Base-by-base conservation (phyloP, 371 early-diverging fungal genomes). In the Rhizopus arrhizus region DNA sequence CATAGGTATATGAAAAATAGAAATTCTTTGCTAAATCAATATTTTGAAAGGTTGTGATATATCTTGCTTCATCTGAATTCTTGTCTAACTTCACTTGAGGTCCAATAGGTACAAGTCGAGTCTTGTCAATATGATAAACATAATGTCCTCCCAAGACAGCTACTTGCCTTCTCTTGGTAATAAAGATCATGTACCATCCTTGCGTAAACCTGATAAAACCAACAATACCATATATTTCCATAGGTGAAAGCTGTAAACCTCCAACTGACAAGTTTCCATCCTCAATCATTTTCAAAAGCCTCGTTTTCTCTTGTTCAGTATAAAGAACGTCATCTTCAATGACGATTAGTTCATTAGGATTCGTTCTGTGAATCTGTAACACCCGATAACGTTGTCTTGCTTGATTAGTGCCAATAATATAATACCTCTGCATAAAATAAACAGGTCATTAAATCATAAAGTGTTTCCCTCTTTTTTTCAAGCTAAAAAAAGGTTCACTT, bases 141-240 rank as follows among this genome's bases (percentile, higher is more conserved):
- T 92, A 91, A 67, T 96, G 96, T 0, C 97, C 96, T n/a, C 97
- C 97, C 9, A 97, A 75, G 34, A 95, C 61, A 0, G 97, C 97
- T 1, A 96, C 96, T n/a, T 91, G 89, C 31, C 85, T 84, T 15
- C 92, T 70, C 33, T 91, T 90, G 2, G 93, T 95, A 53, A 97
- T 88, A n/a, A 96, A 72, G 15, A 91, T 86, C 61, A 97, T 84
- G 69, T 97, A 98, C 75, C 91, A 94, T 0, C 96, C 95, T 57
- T 93, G 93, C 5, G 93, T 88, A 70, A 97, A 97, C 16, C 88
- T 80, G 6, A 97, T 85, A 78, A 98, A 95, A 0, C 97, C 96
- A 65, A 76, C 56, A 13, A 81, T 58, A 12, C 72, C 78, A 43
- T 74, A 64, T 4, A 77, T 76, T 34, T 65, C 58, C 74, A 77